Evolutionary conservation across 2,329 filamentous ascomycete species (phyloP), one percentile per base, ranked within the genome.

Genomic region (Paraphoma chrysanthemicola): DNA sequence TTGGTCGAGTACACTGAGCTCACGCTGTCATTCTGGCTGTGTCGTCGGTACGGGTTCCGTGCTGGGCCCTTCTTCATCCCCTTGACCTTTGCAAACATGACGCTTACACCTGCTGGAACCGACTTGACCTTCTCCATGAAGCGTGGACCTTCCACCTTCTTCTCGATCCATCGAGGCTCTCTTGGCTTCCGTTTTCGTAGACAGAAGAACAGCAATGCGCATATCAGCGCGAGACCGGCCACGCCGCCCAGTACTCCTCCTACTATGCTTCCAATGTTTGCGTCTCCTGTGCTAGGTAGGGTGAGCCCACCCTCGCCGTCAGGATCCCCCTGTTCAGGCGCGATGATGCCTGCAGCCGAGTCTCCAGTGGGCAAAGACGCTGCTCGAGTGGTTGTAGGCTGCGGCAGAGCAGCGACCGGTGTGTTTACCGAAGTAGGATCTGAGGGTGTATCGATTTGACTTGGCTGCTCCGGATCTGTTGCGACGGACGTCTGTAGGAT

Each of bases 221-320:
- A 64, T 44, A 77, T 66, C 10, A 76, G 31, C 11, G 69, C 70
- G 17, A 77, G 62, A 6, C 57, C 70, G n/a, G 68, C 62, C 14
- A 77, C 63, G 4, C 73, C 73, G 29, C 73, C 74, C 17, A 75
- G 56, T n/a, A 73, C 69, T 3, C 72, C 74, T 44, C 74, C 74
- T 23, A 70, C 67, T 33, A 77, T 70, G n/a, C 65, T 62, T 30
- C 67, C 70, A 18, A 75, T 64, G 39, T 74, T 71, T 3, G 62
- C 59, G 45, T 62, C 51, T 6, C 61, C 60, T 14, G 44, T 33
- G 47, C 16, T 51, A 17, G 61, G 59, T 49, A 69, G 54, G 17
- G 67, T 73, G 44, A 69, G 59, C 2, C 60, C 57, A 10, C 54
- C 49, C 18, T 57, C 57, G n/a, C 54, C 59, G 36, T 60, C 56